phyloP scores from a whole-genome alignment of 73 alveolate species.

The Blepharisma japonicum region DNA sequence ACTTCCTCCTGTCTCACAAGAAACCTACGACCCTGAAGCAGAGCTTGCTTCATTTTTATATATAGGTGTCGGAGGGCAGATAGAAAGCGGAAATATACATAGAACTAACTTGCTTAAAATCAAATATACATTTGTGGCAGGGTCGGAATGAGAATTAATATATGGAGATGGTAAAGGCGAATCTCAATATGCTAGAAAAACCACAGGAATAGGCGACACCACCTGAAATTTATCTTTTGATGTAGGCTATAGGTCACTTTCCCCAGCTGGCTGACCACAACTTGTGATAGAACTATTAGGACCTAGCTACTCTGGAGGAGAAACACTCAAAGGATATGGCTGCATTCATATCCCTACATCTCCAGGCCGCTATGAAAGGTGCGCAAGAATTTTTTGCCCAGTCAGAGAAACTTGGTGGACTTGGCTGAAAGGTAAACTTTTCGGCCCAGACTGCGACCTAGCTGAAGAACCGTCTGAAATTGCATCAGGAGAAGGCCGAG shows the following conservation, averaged over 20 bases:
- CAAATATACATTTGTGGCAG: constrained; percentile 14
- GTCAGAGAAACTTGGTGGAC: constrained; percentile 25
- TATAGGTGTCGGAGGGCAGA: not conserved
- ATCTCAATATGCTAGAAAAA: constrained; percentile 4
- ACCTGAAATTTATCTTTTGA: constrained; percentile 13
- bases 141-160: constrained; percentile 12
- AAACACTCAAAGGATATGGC: not conserved
- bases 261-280: constrained; percentile 20
- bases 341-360: constrained; percentile 22
- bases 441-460: constrained; percentile 14
- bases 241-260: constrained; percentile 13
- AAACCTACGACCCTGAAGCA: constrained; percentile 17
- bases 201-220: not conserved
- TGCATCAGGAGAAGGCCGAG: constrained; percentile 17
- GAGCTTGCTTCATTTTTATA: constrained; percentile 20
- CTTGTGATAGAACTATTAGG: constrained; percentile 8
- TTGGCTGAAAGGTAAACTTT: constrained; percentile 2
- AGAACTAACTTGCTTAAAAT: not conserved
- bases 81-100: not conserved
- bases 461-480: not conserved
- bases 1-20: not conserved
- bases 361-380: not conserved
- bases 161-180: not conserved
- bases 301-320: not conserved
- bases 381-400: constrained; percentile 23